A percentile compares a stretch with the other conserved stretches of the same genome.
Conservation (phyloP, 140 eudicot species). For the Erigeron philadelphicus region DNA sequence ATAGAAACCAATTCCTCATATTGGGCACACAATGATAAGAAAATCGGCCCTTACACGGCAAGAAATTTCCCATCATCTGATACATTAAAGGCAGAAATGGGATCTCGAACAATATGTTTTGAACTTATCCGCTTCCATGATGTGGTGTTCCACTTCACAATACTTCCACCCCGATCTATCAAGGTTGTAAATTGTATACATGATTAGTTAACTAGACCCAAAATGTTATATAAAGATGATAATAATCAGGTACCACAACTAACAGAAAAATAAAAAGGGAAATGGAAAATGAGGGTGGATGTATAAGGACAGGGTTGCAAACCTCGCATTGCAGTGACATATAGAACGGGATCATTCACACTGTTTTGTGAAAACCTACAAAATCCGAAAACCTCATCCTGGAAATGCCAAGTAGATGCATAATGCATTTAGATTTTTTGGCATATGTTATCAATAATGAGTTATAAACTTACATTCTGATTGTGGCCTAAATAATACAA, state of each 20-base stretch:
- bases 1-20: too few species aligned
- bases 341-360: constrained; percentile 53
- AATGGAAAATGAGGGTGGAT: not conserved
- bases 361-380: constrained; percentile 61
- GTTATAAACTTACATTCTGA: too few species aligned
- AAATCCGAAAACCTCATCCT: constrained; percentile 83
- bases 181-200: constrained; percentile 17
- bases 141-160: constrained; percentile 61
- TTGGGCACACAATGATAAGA: too few species aligned
- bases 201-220: not conserved
- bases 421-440: constrained; percentile 21
- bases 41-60: constrained; percentile 52
- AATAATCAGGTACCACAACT: not conserved
- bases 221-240: not conserved
- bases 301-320: constrained; percentile 2
- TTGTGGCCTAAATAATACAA: too few species aligned
- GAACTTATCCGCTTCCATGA: constrained; percentile 73
- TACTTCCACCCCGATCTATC: constrained; percentile 72
- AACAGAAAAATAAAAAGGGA: not conserved
- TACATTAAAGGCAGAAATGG: constrained; percentile 69
- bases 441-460: too few species aligned
- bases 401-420: constrained; percentile 23
- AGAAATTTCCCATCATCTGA: constrained; percentile 81
- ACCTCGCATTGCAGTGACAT: constrained; percentile 72
- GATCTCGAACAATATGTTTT: constrained; percentile 54